A percentile compares a stretch with the other conserved stretches of the same genome.
phyloP scores from a whole-genome alignment of 768 basidiomycete genomes.

The Daedaleopsis nitida region DNA sequence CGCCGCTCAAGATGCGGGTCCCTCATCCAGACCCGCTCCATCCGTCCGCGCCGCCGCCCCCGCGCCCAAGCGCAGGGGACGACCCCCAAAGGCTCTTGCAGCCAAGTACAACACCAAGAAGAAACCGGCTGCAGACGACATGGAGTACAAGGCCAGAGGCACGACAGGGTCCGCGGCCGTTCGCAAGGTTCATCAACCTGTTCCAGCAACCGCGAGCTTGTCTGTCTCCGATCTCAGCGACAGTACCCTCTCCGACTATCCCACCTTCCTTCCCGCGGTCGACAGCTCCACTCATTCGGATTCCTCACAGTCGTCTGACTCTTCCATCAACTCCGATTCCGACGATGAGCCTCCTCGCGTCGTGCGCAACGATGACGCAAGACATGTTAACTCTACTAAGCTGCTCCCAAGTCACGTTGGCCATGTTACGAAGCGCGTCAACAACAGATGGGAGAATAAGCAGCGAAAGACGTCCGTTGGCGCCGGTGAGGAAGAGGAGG shows the following conservation, averaged over 20 bases:
- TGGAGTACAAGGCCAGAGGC: constrained; percentile 37
- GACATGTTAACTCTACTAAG: constrained; percentile 1
- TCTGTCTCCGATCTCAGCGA: constrained; percentile 25
- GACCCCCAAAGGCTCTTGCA: constrained; percentile 52
- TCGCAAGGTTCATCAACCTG: constrained; percentile 14
- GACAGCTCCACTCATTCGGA: constrained; percentile 30
- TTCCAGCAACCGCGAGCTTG: constrained; percentile 20
- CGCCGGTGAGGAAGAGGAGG: constrained; percentile 65
- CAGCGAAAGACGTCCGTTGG: constrained; percentile 74
- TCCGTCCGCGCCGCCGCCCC: constrained; percentile 34
- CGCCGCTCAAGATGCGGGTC: constrained; percentile 1
- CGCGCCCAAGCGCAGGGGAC: constrained; percentile 52
- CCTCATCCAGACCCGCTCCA: constrained; percentile 10
- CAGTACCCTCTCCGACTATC: constrained; percentile 26
- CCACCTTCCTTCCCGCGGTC: constrained; percentile 37
- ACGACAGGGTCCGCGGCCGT: constrained; percentile 27
- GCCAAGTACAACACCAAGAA: constrained; percentile 34
- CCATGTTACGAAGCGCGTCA: constrained; percentile 38
- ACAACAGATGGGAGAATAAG: constrained; percentile 63
- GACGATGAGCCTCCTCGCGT: constrained; percentile 15
- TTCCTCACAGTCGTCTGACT: constrained; percentile 29
- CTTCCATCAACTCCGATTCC: constrained; percentile 27
- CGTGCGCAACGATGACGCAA: constrained; percentile 9
- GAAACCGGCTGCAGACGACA: constrained; percentile 21
- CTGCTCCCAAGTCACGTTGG: constrained; percentile 17